These are phyloP conservation scores for Elymus sibiricus DNA, from an alignment of 176 grass and related monocot species.

Conservation along the genomic window DNA sequence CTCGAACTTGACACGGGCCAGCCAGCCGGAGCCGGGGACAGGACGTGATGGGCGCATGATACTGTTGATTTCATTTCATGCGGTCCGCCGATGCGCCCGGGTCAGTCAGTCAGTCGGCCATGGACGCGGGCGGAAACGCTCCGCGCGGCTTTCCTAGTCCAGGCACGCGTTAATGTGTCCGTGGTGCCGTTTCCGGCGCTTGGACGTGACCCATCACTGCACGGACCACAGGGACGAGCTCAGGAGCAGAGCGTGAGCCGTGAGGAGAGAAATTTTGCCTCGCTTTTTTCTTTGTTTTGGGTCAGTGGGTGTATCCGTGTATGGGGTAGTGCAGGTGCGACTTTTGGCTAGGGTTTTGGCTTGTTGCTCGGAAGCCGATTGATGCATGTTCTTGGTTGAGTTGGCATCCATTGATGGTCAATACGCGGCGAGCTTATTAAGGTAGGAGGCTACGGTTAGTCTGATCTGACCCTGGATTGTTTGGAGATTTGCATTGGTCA, in stretches of 20 bases:
- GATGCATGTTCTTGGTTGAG: not conserved
- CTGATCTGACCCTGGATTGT: not conserved
- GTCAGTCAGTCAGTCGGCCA: not conserved
- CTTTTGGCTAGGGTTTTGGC: not conserved
- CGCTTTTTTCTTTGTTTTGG: not conserved
- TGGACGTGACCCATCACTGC: not conserved
- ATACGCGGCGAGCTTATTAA: not conserved
- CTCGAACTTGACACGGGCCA: not conserved
- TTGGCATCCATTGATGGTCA: not conserved
- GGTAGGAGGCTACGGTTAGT: not conserved
- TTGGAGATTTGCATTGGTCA: not conserved
- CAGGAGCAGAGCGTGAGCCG: not conserved
- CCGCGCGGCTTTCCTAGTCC: not conserved
- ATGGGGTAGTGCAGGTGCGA: not conserved
- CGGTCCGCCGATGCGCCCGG: not conserved
- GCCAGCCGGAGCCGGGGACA: not conserved
- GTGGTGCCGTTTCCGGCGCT: not conserved
- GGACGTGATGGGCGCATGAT: constrained; percentile 19
- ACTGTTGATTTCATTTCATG: not conserved
- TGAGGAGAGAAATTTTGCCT: not conserved
- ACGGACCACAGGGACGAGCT: not conserved
- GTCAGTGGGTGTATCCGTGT: not conserved
- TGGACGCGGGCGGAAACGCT: not conserved
- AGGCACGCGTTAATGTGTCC: not conserved
- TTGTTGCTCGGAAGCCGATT: not conserved